Evolutionary conservation across 2,329 filamentous ascomycete genomes (phyloP).

Genomic region (Fusarium mangiferae): DNA sequence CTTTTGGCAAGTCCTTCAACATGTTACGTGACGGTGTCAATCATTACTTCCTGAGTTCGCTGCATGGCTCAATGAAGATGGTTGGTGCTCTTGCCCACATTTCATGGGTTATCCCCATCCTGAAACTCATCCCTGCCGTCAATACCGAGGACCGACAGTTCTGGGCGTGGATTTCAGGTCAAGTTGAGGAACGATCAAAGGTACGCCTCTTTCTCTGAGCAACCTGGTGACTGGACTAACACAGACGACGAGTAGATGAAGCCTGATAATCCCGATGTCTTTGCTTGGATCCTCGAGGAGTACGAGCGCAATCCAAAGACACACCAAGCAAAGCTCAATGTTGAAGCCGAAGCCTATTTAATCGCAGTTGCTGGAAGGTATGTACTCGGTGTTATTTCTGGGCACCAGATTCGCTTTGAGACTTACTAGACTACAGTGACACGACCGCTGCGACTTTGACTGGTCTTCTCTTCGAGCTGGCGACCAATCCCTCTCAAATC

Average conservation of each 20-base stretch:
- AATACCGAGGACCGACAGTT: constrained; percentile 16
- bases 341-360: constrained; percentile 45
- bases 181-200: constrained; percentile 17
- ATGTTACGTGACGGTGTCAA: constrained; percentile 47
- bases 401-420: background rate
- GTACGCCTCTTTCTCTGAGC: background rate
- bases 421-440: constrained; percentile 40
- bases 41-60: constrained; percentile 42
- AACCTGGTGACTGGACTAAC: background rate
- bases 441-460: constrained; percentile 50
- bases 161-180: constrained; percentile 11
- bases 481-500: constrained; percentile 42
- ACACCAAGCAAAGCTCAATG: constrained; percentile 37
- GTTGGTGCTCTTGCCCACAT: constrained; percentile 39
- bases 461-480: constrained; percentile 50
- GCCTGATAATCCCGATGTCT: constrained; percentile 44
- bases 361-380: constrained; percentile 49
- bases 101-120: constrained; percentile 24
- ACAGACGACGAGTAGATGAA: background rate
- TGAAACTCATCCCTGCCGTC: constrained; percentile 11
- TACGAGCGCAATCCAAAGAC: constrained; percentile 32
- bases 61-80: constrained; percentile 38
- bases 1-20: constrained; percentile 51
- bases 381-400: background rate
- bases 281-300: constrained; percentile 47